Percentiles rank a stretch among this genome's conserved stretches.
Evolutionary conservation across 768 basidiomycete species (phyloP).

Genomic region (Leccinum subgranulosum): DNA sequence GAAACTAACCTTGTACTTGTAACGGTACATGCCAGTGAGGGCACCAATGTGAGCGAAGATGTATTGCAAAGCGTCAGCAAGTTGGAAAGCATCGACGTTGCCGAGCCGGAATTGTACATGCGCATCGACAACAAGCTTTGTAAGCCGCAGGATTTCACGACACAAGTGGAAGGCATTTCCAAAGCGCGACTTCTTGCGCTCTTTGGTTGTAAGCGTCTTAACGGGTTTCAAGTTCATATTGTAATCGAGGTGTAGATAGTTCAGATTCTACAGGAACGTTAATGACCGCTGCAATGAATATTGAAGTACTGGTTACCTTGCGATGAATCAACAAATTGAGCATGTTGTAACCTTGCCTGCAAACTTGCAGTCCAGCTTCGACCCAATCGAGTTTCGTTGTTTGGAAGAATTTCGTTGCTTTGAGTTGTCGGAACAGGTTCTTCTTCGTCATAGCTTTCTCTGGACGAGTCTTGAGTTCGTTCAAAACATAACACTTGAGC

Average conservation of each 20-base stretch:
- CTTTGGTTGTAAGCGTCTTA: slow-evolving; percentile 97
- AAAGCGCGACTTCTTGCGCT: slow-evolving; percentile 99
- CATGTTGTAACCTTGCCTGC: slow-evolving; percentile 99
- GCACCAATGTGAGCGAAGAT: slow-evolving; percentile 98
- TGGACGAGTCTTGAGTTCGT: slow-evolving; percentile 82
- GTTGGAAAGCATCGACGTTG: slow-evolving; percentile 98
- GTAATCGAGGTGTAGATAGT: slow-evolving; percentile 94
- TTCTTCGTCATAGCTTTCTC: slow-evolving; percentile 99
- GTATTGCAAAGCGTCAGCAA: slow-evolving; percentile 97
- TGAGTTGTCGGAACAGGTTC: slow-evolving; percentile 91
- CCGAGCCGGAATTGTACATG: slow-evolving; percentile 98
- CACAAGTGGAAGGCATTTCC: slow-evolving; percentile 99
- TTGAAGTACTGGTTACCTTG: slow-evolving; percentile 52
- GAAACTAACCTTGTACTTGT: slow-evolving; percentile 90
- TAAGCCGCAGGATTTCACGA: slow-evolving; percentile 95
- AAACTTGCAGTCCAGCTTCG: slow-evolving; percentile 97
- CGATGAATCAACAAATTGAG: slow-evolving; percentile 97
- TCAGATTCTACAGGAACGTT: slow-evolving; percentile 58
- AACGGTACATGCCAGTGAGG: slow-evolving; percentile 98
- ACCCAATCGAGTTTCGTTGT: slow-evolving; percentile 98
- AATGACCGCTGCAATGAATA: background rate
- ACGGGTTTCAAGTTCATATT: slow-evolving; percentile 99
- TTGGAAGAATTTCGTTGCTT: slow-evolving; percentile 99
- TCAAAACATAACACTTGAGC: slow-evolving; percentile 92
- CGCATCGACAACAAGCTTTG: slow-evolving; percentile 97